A percentile compares a stretch with the other conserved stretches of the same genome.
Conservation (phyloP, 2,329 filamentous ascomycete genomes). For the Monosporascus sp. region DNA sequence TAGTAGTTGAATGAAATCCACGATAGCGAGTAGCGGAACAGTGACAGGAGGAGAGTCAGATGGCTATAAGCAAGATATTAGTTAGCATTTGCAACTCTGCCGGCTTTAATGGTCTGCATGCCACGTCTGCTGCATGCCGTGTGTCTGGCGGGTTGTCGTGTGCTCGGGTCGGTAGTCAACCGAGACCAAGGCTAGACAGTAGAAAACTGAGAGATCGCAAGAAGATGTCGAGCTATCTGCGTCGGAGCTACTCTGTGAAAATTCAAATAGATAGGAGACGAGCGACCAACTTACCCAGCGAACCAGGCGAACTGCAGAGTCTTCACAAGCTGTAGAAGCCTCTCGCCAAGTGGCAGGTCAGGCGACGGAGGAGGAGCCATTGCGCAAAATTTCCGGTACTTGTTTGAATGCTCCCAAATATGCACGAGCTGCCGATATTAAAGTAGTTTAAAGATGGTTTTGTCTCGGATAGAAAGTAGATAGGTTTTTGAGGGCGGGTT, state of each 20-base stretch:
- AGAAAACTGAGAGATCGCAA: too few species aligned
- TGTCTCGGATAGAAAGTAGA: background rate
- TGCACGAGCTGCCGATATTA: background rate
- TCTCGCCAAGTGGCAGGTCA: slow-evolving; percentile 64
- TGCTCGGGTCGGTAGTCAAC: background rate
- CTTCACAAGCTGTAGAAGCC: slow-evolving; percentile 72
- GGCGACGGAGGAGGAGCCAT: slow-evolving; percentile 74
- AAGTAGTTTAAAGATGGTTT: slow-evolving; percentile 2
- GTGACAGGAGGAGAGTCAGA: slow-evolving; percentile 75
- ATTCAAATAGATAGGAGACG: slow-evolving; percentile 13
- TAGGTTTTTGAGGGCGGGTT: background rate
- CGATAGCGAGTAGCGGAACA: slow-evolving; percentile 76
- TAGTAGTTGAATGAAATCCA: slow-evolving; percentile 87
- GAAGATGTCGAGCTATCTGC: too few species aligned
- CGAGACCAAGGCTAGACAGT: background rate
- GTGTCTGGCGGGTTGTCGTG: background rate
- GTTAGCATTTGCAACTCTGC: slow-evolving; percentile 6
- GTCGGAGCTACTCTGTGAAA: slow-evolving; percentile 8
- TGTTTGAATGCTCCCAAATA: background rate
- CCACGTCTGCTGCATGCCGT: background rate
- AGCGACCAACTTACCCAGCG: slow-evolving; percentile 45
- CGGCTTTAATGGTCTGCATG: background rate
- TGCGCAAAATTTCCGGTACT: slow-evolving; percentile 6
- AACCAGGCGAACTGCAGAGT: slow-evolving; percentile 65
- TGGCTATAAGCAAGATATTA: slow-evolving; percentile 52